phyloP scores from a whole-genome alignment of 169 alveolate genomes.

The Plasmodium reichenowi region DNA sequence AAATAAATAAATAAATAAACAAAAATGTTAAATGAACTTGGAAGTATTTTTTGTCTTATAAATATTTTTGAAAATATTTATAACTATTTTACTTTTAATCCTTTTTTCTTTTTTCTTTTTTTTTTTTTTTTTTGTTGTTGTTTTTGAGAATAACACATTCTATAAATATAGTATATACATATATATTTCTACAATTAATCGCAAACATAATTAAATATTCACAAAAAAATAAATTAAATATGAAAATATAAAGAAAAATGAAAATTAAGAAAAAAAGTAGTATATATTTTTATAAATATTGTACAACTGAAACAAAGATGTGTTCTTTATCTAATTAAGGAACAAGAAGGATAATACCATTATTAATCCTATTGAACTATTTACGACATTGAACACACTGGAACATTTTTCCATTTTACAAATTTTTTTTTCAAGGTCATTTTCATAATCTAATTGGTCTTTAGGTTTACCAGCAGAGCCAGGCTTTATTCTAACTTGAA shows the following conservation, averaged over 20 bases:
- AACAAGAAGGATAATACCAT: slow-evolving; percentile 37
- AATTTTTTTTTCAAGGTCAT: slow-evolving; percentile 39
- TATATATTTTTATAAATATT: background rate
- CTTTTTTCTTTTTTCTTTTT: slow-evolving; percentile 2
- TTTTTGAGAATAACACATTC: slow-evolving; percentile 16
- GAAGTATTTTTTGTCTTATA: background rate
- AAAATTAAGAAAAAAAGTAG: background rate
- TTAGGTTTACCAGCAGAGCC: background rate
- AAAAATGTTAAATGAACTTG: slow-evolving; percentile 21
- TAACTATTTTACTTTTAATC: no score
- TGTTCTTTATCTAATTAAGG: slow-evolving; percentile 35
- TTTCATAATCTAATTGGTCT: background rate
- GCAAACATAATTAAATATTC: slow-evolving; percentile 25
- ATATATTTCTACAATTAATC: background rate
- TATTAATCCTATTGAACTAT: slow-evolving; percentile 52
- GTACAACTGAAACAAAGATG: background rate
- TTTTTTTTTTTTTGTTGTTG: slow-evolving; percentile 2
- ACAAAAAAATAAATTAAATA: slow-evolving; percentile 15
- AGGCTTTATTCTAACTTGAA: slow-evolving; percentile 27
- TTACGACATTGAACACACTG: slow-evolving; percentile 54
- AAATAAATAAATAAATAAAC: background rate
- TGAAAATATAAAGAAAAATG: slow-evolving; percentile 12
- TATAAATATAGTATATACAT: slow-evolving; percentile 9
- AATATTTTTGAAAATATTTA: no score
- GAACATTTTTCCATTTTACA: slow-evolving; percentile 58